These are phyloP conservation scores for Cicer arietinum DNA, from an alignment of 306 rosid species.

Conservation along the genomic window DNA sequence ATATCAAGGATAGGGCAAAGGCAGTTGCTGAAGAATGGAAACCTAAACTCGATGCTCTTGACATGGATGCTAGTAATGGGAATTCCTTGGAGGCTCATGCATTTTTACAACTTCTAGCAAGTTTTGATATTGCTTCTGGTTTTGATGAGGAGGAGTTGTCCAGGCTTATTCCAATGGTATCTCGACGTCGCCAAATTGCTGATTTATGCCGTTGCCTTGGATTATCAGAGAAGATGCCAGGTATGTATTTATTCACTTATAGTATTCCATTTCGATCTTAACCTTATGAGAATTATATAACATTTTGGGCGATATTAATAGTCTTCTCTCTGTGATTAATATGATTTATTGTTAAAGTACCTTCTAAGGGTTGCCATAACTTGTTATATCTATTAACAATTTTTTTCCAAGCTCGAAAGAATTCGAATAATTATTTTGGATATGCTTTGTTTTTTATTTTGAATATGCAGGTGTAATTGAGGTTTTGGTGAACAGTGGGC, in stretches of 20 bases:
- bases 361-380: background rate
- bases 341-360: background rate
- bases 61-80: conserved; percentile 94
- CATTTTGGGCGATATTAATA: conserved; percentile 12
- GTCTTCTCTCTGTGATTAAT: conserved; percentile 17
- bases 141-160: conserved; percentile 79
- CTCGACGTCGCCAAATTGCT: conserved; percentile 97
- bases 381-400: background rate
- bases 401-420: background rate
- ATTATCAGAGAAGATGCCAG: conserved; percentile 91
- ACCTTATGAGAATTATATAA: background rate
- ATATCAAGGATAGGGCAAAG: conserved; percentile 75
- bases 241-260: conserved; percentile 48
- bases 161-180: conserved; percentile 89
- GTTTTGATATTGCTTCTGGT: conserved; percentile 84
- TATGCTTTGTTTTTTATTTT: conserved; percentile 27
- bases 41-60: conserved; percentile 87
- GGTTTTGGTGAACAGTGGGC: conserved; percentile 81
- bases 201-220: conserved; percentile 97
- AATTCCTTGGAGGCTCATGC: conserved; percentile 99
- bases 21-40: conserved; percentile 88
- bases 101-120: conserved; percentile 91
- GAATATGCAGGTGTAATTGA: conserved; percentile 78
- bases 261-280: conserved; percentile 9
- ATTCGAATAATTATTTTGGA: background rate